Base-by-base conservation (phyloP, 306 rosid species). In the Ziziphus jujuba region DNA sequence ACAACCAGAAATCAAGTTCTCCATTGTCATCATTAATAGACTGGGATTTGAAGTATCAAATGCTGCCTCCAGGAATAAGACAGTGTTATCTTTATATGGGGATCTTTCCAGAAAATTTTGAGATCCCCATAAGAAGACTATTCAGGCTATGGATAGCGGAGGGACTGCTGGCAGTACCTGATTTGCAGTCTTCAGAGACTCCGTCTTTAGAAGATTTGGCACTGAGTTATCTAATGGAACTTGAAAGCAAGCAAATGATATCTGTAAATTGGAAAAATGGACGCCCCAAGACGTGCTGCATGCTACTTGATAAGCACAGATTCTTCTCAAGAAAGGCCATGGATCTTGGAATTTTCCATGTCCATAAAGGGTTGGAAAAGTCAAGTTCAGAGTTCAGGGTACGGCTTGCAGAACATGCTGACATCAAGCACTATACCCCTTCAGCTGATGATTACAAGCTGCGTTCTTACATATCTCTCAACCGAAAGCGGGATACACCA, bases 41-140 rank as follows among this genome's bases (percentile, higher is more conserved):
- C 13, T 7, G 19, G 9, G 48, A 17, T 66, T 31, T 52, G 5
- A 7, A 43, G 8, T 54, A 20, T 23, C 13, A 40, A n/a, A 14
- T 22, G 14, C 53, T 67, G 7, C 63, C 54, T 10, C 21, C 20
- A 21, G 34, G 7, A 14, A 20, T 38, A 22, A 67, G 58, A 22
- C 53, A 22, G 1, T 67, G 56, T n/a, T 56, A 54, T 25, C 67
- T 71, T n/a, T 71, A 71, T 52, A 24, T 71, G 60, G 55, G 43
- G 13, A 31, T 71, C 17, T 71, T 71, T 62, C 75, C 75, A 0
- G 52, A 12, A 38, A 45, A 50, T 3, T 61, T 52, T 63, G 54
- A 38, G 19, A 71, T 71, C 35, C 75, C 75, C 12, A 15, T 53
- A 4, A 25, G 75, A 66, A 63, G 75, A 44, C n/a, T 71, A 50